phyloP scores from a whole-genome alignment of 192 early-diverging fungal genomes.

The Coemansia asiatica region DNA sequence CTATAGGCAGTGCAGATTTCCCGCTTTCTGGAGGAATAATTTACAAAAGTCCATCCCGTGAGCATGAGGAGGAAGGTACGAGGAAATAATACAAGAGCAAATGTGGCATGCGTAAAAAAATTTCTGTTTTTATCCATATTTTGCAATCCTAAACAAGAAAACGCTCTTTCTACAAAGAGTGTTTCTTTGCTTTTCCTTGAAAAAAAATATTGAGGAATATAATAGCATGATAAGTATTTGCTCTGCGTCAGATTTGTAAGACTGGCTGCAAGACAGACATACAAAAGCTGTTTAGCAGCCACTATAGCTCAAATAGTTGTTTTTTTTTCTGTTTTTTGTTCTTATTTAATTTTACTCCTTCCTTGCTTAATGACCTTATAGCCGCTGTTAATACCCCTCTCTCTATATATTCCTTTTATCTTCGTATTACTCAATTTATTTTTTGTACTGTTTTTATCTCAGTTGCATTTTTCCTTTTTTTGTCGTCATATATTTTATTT shows the following conservation, averaged over 20 bases:
- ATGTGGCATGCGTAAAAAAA: background rate
- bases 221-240: background rate
- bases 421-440: background rate
- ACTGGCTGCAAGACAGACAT: background rate
- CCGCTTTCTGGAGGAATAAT: background rate
- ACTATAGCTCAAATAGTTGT: background rate
- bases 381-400: background rate
- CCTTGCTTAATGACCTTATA: background rate
- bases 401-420: background rate
- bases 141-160: background rate
- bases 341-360: background rate
- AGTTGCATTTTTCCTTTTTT: conserved; percentile 5
- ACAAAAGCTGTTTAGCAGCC: background rate
- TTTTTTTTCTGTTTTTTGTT: background rate
- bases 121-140: background rate
- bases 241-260: background rate
- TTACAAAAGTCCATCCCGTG: too few relatives aligned
- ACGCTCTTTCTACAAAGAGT: background rate
- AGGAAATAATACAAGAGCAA: too few relatives aligned
- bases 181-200: background rate
- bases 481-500: too few relatives aligned
- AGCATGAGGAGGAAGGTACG: too few relatives aligned
- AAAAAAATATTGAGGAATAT: background rate
- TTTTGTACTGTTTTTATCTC: background rate
- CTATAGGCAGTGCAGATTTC: background rate